Evolutionary conservation across 371 early-diverging fungal genomes (phyloP), one percentile per base, ranked within the genome.

Genomic region (Mucor racemosus): DNA sequence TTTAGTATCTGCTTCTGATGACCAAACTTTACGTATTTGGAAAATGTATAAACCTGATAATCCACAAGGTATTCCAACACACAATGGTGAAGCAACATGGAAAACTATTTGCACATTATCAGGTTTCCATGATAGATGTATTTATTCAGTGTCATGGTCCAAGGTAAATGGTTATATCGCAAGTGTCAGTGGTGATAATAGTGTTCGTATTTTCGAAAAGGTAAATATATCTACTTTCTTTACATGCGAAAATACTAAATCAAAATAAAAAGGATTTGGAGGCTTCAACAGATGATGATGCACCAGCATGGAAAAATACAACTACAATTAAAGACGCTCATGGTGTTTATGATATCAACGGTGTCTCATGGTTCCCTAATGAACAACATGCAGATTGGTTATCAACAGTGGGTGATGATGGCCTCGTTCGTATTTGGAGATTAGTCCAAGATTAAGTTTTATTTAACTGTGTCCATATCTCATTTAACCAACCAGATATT

Each of bases 121-220:
- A 0, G 89, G 92, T 1, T 79, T 84, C 19, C 95, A 96, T 71
- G 75, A 83, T 9, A 84, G 97, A 35, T 89, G 94, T 40, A 92
- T 98, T 46, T 98, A 95, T 74, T 91, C 92, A 4, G 96, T 98
- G 0, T 92, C 97, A 36, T 98, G 97, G 97, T 90, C 92, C 19
- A 90, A 90, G 44, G 76, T 80, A 21, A 75, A 82, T 53, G 89
- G 86, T 8, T 69, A 67, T 35, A 85, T 98, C 41, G 95, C 94
- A 2, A 95, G 93, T 38, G 90, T 91, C 4, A 86, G 91, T 59
- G 95, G 94, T 5, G 98, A 98, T 76, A 95, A 95, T 76, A 73
- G 76, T 4, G 85, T 97, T 42, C 81, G 87, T 3, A 68, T 95
- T 6, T 89, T 92, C 75, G 79, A 71, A 57, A 70, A 86, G 62